Evolutionary conservation across 352 stramenopile genomes (phyloP), one percentile per base, ranked within the genome.

Genomic region (Globisporangium carolinianum): DNA sequence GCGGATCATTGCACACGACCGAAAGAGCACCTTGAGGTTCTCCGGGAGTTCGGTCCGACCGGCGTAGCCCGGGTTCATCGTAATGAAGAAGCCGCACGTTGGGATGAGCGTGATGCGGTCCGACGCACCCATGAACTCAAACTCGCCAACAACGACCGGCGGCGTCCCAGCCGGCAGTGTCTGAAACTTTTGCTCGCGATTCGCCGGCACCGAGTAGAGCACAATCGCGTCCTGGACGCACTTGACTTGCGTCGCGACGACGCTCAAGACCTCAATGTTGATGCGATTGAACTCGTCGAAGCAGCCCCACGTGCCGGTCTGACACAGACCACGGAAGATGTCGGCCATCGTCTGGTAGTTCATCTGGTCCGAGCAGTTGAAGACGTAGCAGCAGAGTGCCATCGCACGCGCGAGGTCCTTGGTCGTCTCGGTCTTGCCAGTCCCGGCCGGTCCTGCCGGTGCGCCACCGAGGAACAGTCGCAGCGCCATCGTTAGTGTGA

Each of bases 401-500:
- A 95, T 92, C 3, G 83, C 84, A 36, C 86, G 79, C 11, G 83
- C 83, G 17, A 95, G 67, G 72, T 93, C 86, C 32, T 95, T 95
- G 0, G 85, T 94, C 11, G 86, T 94, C 61, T 95, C 83, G 1
- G 86, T 95, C 60, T 95, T 95, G 24, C 91, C 91, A n/a, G 91
- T 98, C 6, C 90, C 90, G 15, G 92, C 91, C 17, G 95, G 95
- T 5, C 94, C 95, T 55, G 93, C 94, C 35, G 95, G 95, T 10
- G 94, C 94, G 12, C 95, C 95, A 32, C 95, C 95, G n/a, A 98
- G 73, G 68, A 98, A 98, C n/a, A 98, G 62, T 47, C 95, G 91
- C 39, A 98, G 70, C 14, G 89, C 95, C 92, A 98, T 98, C 4
- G 95, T 98, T 15, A 98, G 67, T 8, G 95, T 98, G 58, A 98